Evolutionary conservation across 2,329 filamentous ascomycete genomes (phyloP).

Genomic region (Aspergillus flavus): DNA sequence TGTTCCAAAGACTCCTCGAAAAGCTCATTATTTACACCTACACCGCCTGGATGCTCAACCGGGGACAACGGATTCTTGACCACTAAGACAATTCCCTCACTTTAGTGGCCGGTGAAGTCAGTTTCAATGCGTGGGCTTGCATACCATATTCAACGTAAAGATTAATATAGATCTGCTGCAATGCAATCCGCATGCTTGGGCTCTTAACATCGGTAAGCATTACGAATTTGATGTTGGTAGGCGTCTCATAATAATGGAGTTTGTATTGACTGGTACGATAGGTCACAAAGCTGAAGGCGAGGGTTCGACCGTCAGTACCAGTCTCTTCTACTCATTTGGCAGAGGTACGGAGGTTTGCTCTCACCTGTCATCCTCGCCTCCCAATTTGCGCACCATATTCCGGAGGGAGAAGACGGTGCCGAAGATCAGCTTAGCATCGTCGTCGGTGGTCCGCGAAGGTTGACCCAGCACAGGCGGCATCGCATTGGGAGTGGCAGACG

Average conservation of each 20-base stretch:
- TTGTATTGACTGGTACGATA: slow-evolving; percentile 96
- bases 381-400: slow-evolving; percentile 95
- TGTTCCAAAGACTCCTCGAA: slow-evolving; percentile 62
- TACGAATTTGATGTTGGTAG: slow-evolving; percentile 92
- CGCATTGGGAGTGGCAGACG: slow-evolving; percentile 49
- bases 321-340: neutral
- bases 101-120: neutral
- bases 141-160: slow-evolving; percentile 93
- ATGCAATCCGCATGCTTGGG: slow-evolving; percentile 85
- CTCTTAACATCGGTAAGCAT: slow-evolving; percentile 91
- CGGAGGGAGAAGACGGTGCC: slow-evolving; percentile 94
- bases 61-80: slow-evolving; percentile 67
- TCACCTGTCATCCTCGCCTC: slow-evolving; percentile 80
- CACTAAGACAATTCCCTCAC: slow-evolving; percentile 43
- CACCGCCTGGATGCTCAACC: slow-evolving; percentile 61
- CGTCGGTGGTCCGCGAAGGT: slow-evolving; percentile 59
- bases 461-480: slow-evolving; percentile 37
- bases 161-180: slow-evolving; percentile 98
- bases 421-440: slow-evolving; percentile 97
- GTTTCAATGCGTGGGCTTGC: slow-evolving; percentile 13
- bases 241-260: slow-evolving; percentile 98
- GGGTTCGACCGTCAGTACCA: slow-evolving; percentile 18
- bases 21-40: slow-evolving; percentile 66
- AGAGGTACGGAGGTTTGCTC: slow-evolving; percentile 9
- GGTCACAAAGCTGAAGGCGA: slow-evolving; percentile 73